Base-by-base conservation (phyloP, 2,329 filamentous ascomycete species). In the Spiromastix sp. region DNA sequence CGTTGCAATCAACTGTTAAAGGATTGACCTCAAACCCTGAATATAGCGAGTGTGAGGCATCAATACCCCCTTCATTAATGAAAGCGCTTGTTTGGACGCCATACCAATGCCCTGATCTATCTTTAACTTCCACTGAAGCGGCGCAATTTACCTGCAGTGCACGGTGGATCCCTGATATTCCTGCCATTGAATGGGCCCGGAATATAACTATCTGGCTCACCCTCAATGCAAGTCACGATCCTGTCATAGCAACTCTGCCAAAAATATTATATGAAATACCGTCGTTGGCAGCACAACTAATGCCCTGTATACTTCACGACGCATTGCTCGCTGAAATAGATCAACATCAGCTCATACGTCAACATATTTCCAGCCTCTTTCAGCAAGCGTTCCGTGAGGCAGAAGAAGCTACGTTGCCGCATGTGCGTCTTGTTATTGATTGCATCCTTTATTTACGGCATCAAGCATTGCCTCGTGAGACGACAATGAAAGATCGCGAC, bases 381-480 rank as follows among this genome's bases (percentile, higher is more conserved):
- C 74, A 69, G 22, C 59, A 64, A 7, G 85, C 81, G 68, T 72
- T 96, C 22, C 59, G 61, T 2, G 58, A 42, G 57, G 61, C 40
- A 37, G 32, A 42, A 12, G 48, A 54, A 18, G 39, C 46, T 37
- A 72, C 64, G 1, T 71, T 70, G 38, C 69, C 77, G 4, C 85
- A 85, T 47, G 62, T 81, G 33, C 77, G 77, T 41, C 70, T 91
- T 22, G 63, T 94, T 1, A 71, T 96, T 25, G 81, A 85, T 43
- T 74, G 79, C 3, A 67, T 98, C 19, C 63, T 98, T 2, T 98
- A 96, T 52, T 70, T 99, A n/a, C 77, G 86, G 24, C 85, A 81
- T 3, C 87, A 93, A 51, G 69, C 73, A 18, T 61, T 80, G 10
- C 82, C 83, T 0, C 72, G 76, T 9, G 91, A 98, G 55, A 63